Evolutionary conservation across 129 eudicot genomes (phyloP).

Genomic region (Flaveria ramosissima): DNA sequence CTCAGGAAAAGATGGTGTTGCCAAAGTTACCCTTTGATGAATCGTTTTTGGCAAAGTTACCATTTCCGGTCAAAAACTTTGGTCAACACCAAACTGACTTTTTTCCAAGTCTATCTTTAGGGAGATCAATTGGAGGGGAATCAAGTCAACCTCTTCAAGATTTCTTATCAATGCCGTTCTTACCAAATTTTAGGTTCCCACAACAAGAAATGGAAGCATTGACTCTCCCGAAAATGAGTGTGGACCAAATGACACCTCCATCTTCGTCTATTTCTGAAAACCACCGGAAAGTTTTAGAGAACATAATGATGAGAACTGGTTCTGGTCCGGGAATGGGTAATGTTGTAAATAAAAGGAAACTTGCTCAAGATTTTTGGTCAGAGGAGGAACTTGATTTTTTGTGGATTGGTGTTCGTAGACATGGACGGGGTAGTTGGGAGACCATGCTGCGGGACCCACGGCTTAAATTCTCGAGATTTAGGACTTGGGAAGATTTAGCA

Average conservation of each 20-base stretch:
- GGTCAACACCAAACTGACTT: constrained; percentile 53
- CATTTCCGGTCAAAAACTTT: constrained; percentile 47
- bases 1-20: constrained; percentile 53
- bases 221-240: constrained; percentile 48
- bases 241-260: constrained; percentile 54
- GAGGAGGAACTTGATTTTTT: constrained; percentile 94
- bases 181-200: constrained; percentile 65
- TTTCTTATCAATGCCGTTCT: constrained; percentile 48
- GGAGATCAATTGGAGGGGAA: constrained; percentile 52
- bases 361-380: constrained; percentile 69
- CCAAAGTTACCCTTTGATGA: constrained; percentile 75
- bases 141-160: constrained; percentile 34
- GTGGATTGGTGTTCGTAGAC: constrained; percentile 96
- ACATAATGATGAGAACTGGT: constrained; percentile 73
- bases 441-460: constrained; percentile 74
- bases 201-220: constrained; percentile 59
- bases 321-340: constrained; percentile 59
- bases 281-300: constrained; percentile 88
- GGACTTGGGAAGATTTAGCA: constrained; percentile 66
- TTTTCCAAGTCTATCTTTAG: constrained; percentile 63
- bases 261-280: constrained; percentile 72
- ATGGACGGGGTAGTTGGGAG: constrained; percentile 88
- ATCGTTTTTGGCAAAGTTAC: constrained; percentile 51
- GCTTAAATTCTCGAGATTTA: constrained; percentile 66
- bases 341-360: constrained; percentile 42